Base-by-base conservation (phyloP, 192 early-diverging fungal species). In the Coemansia sp. region DNA sequence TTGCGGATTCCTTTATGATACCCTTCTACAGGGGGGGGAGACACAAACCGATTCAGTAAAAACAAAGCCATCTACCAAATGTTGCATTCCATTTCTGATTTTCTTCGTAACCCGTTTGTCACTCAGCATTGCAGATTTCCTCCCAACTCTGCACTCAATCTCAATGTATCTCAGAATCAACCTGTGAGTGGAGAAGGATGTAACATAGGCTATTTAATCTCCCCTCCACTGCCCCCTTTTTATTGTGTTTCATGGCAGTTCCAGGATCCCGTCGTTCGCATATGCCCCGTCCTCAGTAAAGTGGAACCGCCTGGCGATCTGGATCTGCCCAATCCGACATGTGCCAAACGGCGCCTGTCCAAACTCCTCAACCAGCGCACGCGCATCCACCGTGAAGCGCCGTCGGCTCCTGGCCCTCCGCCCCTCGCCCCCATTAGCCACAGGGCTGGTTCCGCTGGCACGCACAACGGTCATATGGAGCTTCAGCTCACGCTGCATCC, bases 281-380 rank as follows among this genome's bases (percentile, higher is more conserved):
- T 81, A 81, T 12, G 78, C 78, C 13, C 78, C 78, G 53, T 11
- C 62, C 10, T 59, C 70, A 1, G 69, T 67, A 45, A 60, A 64
- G 10, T 39, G 18, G 53, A 81, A 81, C 16, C 78, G 70, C 43
- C 58, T 71, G 0, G 78, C 78, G 43, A 81, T 69, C 64, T 81
- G 73, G 13, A 81, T 64, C 60, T 72, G 78, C 18, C 70, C 78
- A 16, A 81, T 16, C 10, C 67, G 62, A 19, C 73, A 81, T 15
- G 68, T 57, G 8, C 78, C 78, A 67, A 81, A 69, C 48, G 73
- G 61, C 63, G 53, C 23, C 26, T 53, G 49, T 18, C 64, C 73
- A 59, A 67, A 70, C 40, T 64, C 70, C 13, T 64, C 64, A 42
- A 81, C 40, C 63, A 81, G 52, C 16, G 63, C 63, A 45, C 12